phyloP scores from a whole-genome alignment of 1,284 basidiomycete genomes.

The Flammula alnicola region DNA sequence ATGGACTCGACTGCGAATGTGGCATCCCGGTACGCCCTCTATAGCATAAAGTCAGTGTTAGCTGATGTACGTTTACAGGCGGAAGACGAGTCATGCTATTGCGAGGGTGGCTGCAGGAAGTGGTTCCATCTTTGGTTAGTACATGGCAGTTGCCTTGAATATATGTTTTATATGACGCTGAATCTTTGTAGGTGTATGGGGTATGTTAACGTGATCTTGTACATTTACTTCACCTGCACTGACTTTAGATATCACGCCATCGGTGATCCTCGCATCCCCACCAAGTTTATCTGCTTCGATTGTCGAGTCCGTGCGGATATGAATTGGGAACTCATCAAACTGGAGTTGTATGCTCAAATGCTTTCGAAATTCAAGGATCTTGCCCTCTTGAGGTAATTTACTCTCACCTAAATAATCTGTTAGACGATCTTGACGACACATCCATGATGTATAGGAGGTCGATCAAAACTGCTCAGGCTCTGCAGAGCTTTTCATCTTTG shows the following conservation, averaged over 20 bases:
- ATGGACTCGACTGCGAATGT: conserved; percentile 64
- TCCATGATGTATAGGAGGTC: conserved; percentile 54
- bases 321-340: conserved; percentile 69
- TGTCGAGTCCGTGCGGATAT: conserved; percentile 68
- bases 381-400: conserved; percentile 65
- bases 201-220: conserved; percentile 37
- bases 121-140: conserved; percentile 80
- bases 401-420: background rate
- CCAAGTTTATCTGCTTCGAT: conserved; percentile 67
- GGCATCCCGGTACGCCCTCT: conserved; percentile 53
- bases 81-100: conserved; percentile 60
- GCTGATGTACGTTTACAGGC: conserved; percentile 26
- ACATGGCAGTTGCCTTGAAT: background rate
- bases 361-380: conserved; percentile 67
- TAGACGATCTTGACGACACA: conserved; percentile 5
- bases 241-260: conserved; percentile 60
- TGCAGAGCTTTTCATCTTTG: conserved; percentile 49
- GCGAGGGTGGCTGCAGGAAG: conserved; percentile 67
- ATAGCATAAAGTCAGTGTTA: background rate
- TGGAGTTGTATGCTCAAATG: conserved; percentile 60
- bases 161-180: conserved; percentile 1
- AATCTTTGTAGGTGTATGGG: conserved; percentile 72
- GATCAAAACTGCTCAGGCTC: conserved; percentile 68
- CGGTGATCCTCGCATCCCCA: conserved; percentile 59
- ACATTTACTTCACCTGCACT: background rate